These are phyloP conservation scores for Alternaria hordeiaustralica DNA, from an alignment of 2,329 filamentous ascomycete genomes.

Conservation along the genomic window DNA sequence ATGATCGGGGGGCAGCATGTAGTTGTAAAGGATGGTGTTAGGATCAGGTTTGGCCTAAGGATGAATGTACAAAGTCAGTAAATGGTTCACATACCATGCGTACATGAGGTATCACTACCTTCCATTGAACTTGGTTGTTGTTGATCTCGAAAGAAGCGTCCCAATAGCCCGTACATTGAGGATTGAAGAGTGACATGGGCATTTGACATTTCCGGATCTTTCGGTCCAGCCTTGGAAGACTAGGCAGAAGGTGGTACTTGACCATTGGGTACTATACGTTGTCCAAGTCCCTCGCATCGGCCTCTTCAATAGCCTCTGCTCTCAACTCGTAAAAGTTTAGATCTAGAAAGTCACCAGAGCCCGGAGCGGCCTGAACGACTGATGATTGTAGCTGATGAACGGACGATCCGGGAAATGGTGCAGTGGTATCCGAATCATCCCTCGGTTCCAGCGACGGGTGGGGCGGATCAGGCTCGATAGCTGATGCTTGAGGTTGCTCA, in stretches of 20 bases:
- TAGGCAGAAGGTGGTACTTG: neutral
- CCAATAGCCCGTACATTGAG: neutral
- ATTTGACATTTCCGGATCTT: neutral
- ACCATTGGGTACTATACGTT: neutral
- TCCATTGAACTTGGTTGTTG: neutral
- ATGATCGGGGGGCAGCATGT: neutral
- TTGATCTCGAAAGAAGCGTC: neutral
- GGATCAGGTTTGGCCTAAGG: neutral
- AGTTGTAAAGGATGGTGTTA: neutral
- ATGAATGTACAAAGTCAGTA: neutral
- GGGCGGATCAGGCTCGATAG: neutral
- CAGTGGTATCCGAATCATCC: neutral
- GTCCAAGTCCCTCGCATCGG: neutral
- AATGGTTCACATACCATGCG: neutral
- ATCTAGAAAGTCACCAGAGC: neutral
- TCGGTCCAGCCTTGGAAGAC: neutral
- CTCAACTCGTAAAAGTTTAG: neutral
- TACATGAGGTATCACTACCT: neutral
- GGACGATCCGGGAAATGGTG: neutral
- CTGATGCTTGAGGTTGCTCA: neutral
- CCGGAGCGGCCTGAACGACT: neutral
- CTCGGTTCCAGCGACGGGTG: neutral
- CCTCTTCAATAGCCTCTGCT: neutral
- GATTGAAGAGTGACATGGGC: neutral
- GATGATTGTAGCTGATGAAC: neutral